These are phyloP conservation scores for Lithocarpus polystachyus DNA, from an alignment of 306 rosid species.

Conservation along the genomic window DNA sequence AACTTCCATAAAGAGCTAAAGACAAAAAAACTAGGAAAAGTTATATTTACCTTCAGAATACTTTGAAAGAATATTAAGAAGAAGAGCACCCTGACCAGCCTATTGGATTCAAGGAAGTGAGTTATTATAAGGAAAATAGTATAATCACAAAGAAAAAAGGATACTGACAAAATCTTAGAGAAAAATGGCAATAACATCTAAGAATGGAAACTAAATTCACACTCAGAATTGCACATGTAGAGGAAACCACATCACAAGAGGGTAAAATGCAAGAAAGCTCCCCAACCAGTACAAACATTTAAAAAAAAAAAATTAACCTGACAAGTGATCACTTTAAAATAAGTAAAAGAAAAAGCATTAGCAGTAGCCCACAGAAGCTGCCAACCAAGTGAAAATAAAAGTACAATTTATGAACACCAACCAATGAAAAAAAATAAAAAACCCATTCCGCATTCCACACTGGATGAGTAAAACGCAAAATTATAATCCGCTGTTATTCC, in stretches of 20 bases:
- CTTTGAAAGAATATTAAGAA: conserved; percentile 91
- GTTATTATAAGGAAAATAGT: conserved; percentile 5
- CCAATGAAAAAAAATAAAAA: background rate
- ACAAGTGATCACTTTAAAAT: background rate
- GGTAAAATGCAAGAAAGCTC: background rate
- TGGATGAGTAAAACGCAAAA: background rate
- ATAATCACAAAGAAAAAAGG: conserved; percentile 14
- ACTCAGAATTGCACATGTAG: background rate
- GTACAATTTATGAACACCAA: background rate
- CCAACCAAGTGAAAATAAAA: background rate
- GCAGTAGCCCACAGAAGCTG: background rate
- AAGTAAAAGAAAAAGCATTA: background rate
- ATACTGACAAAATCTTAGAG: background rate
- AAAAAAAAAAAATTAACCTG: background rate
- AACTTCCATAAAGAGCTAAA: conserved; percentile 10
- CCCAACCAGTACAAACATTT: background rate
- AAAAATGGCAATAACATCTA: background rate
- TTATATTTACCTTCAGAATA: conserved; percentile 73
- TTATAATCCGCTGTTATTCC: background rate
- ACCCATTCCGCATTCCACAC: background rate
- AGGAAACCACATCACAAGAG: background rate
- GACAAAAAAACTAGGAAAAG: conserved; percentile 3
- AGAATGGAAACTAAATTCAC: background rate
- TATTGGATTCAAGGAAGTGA: conserved; percentile 26
- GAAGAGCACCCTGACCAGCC: conserved; percentile 99